Evolutionary conservation across 805 yeast genomes (phyloP).

Genomic region (Candida parachauliodes): DNA sequence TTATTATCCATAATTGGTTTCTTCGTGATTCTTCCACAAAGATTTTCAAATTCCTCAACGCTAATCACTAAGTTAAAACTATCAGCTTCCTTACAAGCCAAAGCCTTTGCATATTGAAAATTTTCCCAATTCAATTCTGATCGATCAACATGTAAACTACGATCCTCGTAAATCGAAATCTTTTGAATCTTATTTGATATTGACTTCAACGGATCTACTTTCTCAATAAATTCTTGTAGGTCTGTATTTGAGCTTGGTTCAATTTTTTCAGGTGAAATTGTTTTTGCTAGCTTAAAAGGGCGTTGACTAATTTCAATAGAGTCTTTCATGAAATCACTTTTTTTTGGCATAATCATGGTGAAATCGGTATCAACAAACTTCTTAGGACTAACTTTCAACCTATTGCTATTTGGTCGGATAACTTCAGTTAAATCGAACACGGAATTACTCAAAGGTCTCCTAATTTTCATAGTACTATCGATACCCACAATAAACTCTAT

Average conservation of each 20-base stretch:
- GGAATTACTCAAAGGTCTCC: conserved; percentile 11
- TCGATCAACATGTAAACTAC: conserved; percentile 34
- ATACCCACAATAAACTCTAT: conserved; percentile 31
- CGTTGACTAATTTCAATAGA: not conserved
- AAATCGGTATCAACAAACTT: conserved; percentile 25
- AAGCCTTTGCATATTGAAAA: conserved; percentile 28
- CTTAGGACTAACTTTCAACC: conserved; percentile 23
- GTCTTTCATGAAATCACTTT: conserved; percentile 2
- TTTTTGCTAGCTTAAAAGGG: conserved; percentile 1
- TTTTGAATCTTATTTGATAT: conserved; percentile 32
- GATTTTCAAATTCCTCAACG: conserved; percentile 7
- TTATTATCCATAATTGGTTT: conserved; percentile 1
- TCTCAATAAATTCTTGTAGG: conserved; percentile 35
- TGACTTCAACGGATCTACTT: conserved; percentile 38
- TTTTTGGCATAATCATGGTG: conserved; percentile 26
- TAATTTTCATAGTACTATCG: conserved; percentile 15
- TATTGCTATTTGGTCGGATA: conserved; percentile 12
- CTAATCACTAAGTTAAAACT: not conserved
- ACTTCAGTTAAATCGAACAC: conserved; percentile 32
- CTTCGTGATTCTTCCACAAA: conserved; percentile 4
- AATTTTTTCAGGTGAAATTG: conserved; percentile 7
- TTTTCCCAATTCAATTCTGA: conserved; percentile 37
- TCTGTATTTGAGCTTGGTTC: conserved; percentile 13
- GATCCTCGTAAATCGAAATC: conserved; percentile 41
- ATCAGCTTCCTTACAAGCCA: not conserved